phyloP scores from a whole-genome alignment of 345 rosid species.

The Citrus trifoliata region DNA sequence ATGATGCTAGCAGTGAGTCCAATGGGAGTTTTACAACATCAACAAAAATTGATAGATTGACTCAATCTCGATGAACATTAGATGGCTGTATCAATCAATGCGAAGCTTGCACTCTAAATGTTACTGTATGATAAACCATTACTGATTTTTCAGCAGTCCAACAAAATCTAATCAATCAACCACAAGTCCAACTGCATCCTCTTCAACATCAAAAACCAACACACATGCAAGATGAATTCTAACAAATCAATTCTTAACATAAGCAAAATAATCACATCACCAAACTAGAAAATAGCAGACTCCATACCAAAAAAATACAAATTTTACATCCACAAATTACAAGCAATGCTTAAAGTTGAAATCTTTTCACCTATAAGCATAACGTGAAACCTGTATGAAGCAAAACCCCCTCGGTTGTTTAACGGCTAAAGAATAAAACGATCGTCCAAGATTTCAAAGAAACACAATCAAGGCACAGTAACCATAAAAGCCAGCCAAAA shows the following conservation, averaged over 20 bases:
- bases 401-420: neutral
- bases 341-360: neutral
- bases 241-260: neutral
- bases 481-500: neutral
- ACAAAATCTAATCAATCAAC: neutral
- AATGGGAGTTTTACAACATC: neutral
- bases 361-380: neutral
- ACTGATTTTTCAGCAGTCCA: neutral
- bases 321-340: neutral
- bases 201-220: neutral
- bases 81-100: neutral
- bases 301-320: neutral
- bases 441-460: slow-evolving; percentile 6
- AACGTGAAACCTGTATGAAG: slow-evolving; percentile 4
- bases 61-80: neutral
- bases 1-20: neutral
- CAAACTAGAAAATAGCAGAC: neutral
- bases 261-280: neutral
- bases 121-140: neutral
- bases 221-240: neutral
- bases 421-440: slow-evolving; percentile 1
- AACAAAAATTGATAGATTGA: neutral
- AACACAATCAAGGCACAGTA: slow-evolving; percentile 5
- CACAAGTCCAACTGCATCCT: neutral
- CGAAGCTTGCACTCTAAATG: neutral